Evolutionary conservation across 2,329 filamentous ascomycete species (phyloP).

Genomic region (Aureobasidium sp.): DNA sequence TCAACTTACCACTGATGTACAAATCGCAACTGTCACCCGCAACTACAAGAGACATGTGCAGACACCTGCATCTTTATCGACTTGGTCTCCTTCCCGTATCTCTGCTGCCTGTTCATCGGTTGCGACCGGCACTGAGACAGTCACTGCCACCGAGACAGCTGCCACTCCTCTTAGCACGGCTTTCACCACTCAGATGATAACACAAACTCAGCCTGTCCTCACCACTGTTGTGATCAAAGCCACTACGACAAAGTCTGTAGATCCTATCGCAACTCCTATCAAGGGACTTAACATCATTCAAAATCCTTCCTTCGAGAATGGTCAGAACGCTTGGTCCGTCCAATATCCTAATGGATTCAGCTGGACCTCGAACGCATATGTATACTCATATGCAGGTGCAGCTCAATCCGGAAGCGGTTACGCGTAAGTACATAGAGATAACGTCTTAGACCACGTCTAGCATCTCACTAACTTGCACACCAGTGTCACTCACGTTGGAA

Average conservation of each 20-base stretch:
- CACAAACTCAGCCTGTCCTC: background rate
- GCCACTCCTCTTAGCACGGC: background rate
- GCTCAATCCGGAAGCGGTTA: background rate
- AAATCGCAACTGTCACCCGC: background rate
- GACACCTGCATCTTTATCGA: constrained; percentile 3
- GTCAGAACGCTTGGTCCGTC: background rate
- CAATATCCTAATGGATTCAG: background rate
- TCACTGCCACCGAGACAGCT: background rate
- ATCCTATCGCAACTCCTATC: background rate
- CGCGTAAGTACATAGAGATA: background rate
- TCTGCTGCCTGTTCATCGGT: constrained; percentile 12
- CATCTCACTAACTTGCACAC: background rate
- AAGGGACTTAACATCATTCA: background rate
- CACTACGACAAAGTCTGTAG: background rate
- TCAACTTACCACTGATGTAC: background rate
- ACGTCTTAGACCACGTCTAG: background rate
- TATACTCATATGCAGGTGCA: background rate
- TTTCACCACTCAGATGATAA: background rate
- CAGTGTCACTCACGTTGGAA: background rate
- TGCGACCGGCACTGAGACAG: constrained; percentile 1
- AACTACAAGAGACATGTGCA: background rate
- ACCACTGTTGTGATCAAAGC: background rate
- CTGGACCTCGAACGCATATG: background rate
- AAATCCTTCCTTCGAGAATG: background rate
- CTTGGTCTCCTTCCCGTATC: constrained; percentile 6